These are phyloP conservation scores for Magnusiomyces ingens DNA, from an alignment of 1,139 yeast species.

Conservation along the genomic window DNA sequence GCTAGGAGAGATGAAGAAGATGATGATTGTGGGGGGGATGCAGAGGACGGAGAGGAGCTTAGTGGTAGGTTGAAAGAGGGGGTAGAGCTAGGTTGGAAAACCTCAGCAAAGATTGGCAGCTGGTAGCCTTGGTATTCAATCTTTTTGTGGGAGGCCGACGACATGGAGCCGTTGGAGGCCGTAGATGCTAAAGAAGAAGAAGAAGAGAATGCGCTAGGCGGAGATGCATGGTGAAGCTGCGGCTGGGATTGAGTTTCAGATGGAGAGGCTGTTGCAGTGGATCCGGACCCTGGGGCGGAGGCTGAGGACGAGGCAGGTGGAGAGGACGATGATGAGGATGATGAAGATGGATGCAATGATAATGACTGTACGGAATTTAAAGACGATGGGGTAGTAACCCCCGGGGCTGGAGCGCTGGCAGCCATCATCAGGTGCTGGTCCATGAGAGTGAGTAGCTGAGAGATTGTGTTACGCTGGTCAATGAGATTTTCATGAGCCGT, in stretches of 20 bases:
- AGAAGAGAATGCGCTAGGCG: constrained; percentile 5
- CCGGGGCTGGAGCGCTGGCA: background rate
- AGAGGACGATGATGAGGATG: constrained; percentile 23
- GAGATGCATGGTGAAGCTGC: constrained; percentile 2
- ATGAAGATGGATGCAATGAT: constrained; percentile 23
- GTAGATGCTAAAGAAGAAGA: constrained; percentile 11
- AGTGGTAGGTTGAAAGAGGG: background rate
- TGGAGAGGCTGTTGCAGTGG: background rate
- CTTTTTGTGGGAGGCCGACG: constrained; percentile 12
- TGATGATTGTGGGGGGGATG: constrained; percentile 23
- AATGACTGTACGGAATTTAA: background rate
- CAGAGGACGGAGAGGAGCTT: constrained; percentile 14
- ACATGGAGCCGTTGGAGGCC: constrained; percentile 9
- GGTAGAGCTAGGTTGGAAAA: background rate
- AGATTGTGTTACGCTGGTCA: constrained; percentile 60
- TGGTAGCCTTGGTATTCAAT: constrained; percentile 57
- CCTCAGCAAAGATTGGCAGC: constrained; percentile 35
- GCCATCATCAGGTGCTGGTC: constrained; percentile 7
- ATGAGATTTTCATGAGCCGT: constrained; percentile 65
- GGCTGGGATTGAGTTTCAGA: background rate
- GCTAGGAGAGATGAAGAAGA: constrained; percentile 8
- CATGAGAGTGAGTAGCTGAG: constrained; percentile 23
- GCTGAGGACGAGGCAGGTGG: background rate
- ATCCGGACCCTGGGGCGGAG: background rate
- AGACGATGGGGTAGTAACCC: constrained; percentile 17